Base-by-base conservation (phyloP, 306 rosid genomes). In the Corylus avellana region DNA sequence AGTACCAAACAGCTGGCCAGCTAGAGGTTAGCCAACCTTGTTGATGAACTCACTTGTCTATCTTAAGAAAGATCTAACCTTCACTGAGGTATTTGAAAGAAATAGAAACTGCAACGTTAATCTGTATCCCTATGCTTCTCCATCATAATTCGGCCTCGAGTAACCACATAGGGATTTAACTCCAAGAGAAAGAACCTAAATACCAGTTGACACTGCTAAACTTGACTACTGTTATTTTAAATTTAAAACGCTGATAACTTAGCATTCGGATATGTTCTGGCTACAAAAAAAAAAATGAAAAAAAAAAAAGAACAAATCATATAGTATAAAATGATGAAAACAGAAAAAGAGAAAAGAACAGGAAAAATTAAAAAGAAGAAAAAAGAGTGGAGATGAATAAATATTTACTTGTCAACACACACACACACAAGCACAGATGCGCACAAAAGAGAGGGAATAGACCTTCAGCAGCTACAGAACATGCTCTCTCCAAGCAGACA, bases 381-480 rank as follows among this genome's bases (percentile, higher is more conserved):
- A 13, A 8, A 49, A 20, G 42, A 29, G 20, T 4, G 13, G 4
- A 74, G 51, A 58, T 55, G 3, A 2, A 75, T 13, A 25, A 47
- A 46, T 55, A 80, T 39, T 12, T 18, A 32, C 22, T 78, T 70
- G 50, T 3, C 7, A 46, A 69, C 63, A 55, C 12, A 14, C 44
- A 32, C 51, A 59, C 39, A 8, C 16, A 10, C 64, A 4, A 9
- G 64, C 14, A 20, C 17, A 71, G 57, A 77, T 53, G 51, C 27
- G 61, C 62, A 78, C 20, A 66, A 56, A 77, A 80, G 74, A 76
- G 29, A 48, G 25, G 77, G 55, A 70, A 77, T 75, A 47, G 75
- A 94, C 99, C 99, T 87, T 91, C 97, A 3, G 98, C 98, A 42
- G 97, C 94, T 42, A 95, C 93, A 9, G 92, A 87, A 84, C 99